Evolutionary conservation across 345 rosid species (phyloP).

Genomic region (Heritiera fomes): DNA sequence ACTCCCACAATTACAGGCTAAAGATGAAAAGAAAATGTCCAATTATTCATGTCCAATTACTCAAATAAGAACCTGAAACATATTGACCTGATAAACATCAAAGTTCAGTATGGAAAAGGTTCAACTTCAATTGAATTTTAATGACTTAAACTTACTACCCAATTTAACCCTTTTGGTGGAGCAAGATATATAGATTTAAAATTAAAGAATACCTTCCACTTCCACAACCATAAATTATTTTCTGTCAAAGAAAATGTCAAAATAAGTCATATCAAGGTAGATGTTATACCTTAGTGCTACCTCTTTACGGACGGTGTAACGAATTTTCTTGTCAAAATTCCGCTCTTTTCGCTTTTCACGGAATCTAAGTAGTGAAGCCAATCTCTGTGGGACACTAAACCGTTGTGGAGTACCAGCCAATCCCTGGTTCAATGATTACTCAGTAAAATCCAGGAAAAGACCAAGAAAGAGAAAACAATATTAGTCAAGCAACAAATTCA

Average conservation of each 20-base stretch:
- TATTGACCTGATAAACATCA: background rate
- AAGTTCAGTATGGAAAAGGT: background rate
- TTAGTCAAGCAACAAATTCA: background rate
- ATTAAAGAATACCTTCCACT: background rate
- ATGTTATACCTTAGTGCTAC: conserved; percentile 59
- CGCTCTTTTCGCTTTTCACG: conserved; percentile 65
- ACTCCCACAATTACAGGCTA: background rate
- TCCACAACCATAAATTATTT: background rate
- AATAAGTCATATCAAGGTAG: background rate
- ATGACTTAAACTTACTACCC: background rate
- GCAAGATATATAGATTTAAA: background rate
- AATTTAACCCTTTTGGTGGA: background rate
- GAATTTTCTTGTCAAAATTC: conserved; percentile 67
- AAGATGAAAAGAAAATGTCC: background rate
- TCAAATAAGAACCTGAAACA: background rate
- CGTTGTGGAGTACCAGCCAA: conserved; percentile 53
- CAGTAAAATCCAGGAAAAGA: conserved; percentile 24
- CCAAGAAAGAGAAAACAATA: background rate
- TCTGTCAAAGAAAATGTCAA: background rate
- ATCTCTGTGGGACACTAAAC: conserved; percentile 56
- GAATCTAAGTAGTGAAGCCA: conserved; percentile 63
- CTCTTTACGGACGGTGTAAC: conserved; percentile 69
- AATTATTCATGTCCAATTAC: background rate
- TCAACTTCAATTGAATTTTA: background rate
- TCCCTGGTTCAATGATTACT: conserved; percentile 40